Evolutionary conservation across 108 stramenopile genomes (phyloP).

Genomic region (Mayamaea pseudoterrestris): DNA sequence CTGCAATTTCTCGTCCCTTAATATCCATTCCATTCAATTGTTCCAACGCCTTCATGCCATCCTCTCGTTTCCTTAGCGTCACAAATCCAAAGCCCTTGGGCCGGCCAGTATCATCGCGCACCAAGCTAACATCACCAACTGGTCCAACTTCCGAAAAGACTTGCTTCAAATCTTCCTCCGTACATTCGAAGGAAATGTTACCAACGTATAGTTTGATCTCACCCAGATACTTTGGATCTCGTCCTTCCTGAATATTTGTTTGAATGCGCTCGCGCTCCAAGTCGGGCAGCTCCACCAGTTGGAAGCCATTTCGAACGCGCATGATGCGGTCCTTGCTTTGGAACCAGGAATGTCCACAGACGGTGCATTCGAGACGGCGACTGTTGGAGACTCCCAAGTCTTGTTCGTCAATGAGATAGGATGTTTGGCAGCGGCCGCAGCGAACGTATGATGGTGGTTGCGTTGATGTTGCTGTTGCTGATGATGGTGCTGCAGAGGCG

Average conservation of each 20-base stretch:
- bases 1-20: slow-evolving; percentile 48
- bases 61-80: slow-evolving; percentile 51
- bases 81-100: slow-evolving; percentile 86
- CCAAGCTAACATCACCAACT: slow-evolving; percentile 39
- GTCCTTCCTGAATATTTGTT: slow-evolving; percentile 39
- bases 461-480: not conserved
- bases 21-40: slow-evolving; percentile 42
- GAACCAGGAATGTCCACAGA: slow-evolving; percentile 69
- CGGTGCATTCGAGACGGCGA: slow-evolving; percentile 64
- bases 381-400: slow-evolving; percentile 54
- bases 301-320: slow-evolving; percentile 32
- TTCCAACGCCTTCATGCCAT: slow-evolving; percentile 40
- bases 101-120: slow-evolving; percentile 55
- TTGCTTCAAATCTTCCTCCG: slow-evolving; percentile 25
- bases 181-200: slow-evolving; percentile 35
- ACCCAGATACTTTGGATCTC: slow-evolving; percentile 35
- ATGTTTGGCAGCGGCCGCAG: slow-evolving; percentile 52
- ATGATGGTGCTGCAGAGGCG: not conserved
- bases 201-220: slow-evolving; percentile 57
- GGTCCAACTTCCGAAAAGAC: slow-evolving; percentile 23
- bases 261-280: slow-evolving; percentile 46
- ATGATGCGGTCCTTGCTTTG: slow-evolving; percentile 65
- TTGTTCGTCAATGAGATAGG: slow-evolving; percentile 39
- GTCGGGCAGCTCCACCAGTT: slow-evolving; percentile 39
- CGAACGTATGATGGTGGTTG: slow-evolving; percentile 20